Evolutionary conservation across 148 eudicot genomes (phyloP).

Genomic region (Nepenthes gracilis): DNA sequence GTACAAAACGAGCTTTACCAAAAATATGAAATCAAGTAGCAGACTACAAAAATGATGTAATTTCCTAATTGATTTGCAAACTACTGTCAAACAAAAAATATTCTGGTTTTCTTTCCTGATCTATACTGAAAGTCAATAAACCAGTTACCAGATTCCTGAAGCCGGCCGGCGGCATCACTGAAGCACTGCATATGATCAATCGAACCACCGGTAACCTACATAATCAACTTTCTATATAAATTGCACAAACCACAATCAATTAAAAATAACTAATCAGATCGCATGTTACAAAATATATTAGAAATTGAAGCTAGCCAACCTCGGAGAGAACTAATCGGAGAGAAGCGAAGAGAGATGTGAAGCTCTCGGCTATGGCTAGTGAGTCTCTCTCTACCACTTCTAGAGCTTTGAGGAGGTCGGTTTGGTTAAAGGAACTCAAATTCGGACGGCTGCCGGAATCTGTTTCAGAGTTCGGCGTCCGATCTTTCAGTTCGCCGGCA

Average conservation of each 20-base stretch:
- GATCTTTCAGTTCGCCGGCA: too few species aligned
- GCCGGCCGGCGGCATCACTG: conserved; percentile 65
- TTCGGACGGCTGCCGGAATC: too few species aligned
- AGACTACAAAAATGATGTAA: too few species aligned
- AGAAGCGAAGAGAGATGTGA: conserved; percentile 74
- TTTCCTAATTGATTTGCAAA: too few species aligned
- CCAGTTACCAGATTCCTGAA: conserved; percentile 60
- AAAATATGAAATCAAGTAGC: too few species aligned
- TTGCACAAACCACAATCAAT: neutral
- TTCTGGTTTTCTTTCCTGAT: too few species aligned
- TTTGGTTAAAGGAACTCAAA: conserved; percentile 8
- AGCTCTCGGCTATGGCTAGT: conserved; percentile 68
- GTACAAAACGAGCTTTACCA: too few species aligned
- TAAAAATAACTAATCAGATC: neutral
- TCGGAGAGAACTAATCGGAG: conserved; percentile 72
- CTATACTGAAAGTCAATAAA: too few species aligned
- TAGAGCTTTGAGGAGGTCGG: conserved; percentile 56
- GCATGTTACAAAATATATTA: neutral
- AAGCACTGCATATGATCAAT: conserved; percentile 74
- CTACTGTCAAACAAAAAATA: too few species aligned
- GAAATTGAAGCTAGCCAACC: conserved; percentile 21
- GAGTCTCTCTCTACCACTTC: conserved; percentile 81
- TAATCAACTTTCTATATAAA: neutral
- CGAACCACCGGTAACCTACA: conserved; percentile 49
- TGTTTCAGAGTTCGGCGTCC: too few species aligned